phyloP scores from a whole-genome alignment of 2,329 filamentous ascomycete genomes.

The Nakataea oryzae region DNA sequence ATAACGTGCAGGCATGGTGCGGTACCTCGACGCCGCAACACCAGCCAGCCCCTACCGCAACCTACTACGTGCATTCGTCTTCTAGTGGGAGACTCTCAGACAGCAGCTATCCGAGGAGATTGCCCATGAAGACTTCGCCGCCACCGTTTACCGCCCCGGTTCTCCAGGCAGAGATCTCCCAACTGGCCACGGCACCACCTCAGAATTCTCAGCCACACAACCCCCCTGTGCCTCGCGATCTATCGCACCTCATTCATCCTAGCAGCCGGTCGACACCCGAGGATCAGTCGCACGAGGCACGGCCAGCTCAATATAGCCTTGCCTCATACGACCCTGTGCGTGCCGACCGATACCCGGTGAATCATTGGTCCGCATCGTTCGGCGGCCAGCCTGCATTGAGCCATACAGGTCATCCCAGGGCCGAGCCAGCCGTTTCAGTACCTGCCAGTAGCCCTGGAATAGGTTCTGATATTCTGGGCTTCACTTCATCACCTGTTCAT shows the following conservation, averaged over 20 bases:
- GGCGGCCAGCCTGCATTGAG: background rate
- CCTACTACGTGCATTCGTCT: background rate
- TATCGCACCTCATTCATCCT: background rate
- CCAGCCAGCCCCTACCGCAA: background rate
- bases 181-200: background rate
- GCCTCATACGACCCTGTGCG: background rate
- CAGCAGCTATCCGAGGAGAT: background rate
- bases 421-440: background rate
- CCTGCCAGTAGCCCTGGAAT: background rate
- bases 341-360: background rate
- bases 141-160: background rate
- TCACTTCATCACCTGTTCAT: background rate
- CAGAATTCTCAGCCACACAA: background rate
- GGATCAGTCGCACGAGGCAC: background rate
- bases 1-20: background rate
- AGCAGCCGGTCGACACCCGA: background rate
- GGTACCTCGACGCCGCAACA: background rate
- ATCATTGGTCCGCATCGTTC: background rate
- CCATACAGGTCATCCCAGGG: background rate
- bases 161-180: background rate
- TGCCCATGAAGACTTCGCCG: background rate
- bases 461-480: background rate
- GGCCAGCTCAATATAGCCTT: background rate
- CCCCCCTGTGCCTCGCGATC: background rate
- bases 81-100: background rate